Percentiles rank a stretch among this genome's conserved stretches.
phyloP scores from a whole-genome alignment of 768 basidiomycete species.

The Inosperma sp. region DNA sequence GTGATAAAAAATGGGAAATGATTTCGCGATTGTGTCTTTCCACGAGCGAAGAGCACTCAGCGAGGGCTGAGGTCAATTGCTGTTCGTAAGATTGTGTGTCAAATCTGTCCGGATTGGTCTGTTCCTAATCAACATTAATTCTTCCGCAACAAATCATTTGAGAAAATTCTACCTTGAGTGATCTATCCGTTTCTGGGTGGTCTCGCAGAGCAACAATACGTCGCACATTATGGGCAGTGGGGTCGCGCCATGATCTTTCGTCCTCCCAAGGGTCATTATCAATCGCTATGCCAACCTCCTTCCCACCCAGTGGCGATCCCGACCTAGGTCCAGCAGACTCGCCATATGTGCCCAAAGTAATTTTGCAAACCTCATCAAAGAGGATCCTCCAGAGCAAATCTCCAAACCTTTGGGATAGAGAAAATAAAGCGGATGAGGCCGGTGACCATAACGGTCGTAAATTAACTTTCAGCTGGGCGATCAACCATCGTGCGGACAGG shows the following conservation, averaged over 20 bases:
- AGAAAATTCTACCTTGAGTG: constrained; percentile 30
- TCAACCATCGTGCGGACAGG: constrained; percentile 65
- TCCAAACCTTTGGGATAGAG: constrained; percentile 50
- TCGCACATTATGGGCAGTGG: constrained; percentile 60
- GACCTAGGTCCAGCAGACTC: background rate
- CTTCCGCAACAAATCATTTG: constrained; percentile 14
- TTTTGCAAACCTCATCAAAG: constrained; percentile 54
- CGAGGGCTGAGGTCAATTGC: constrained; percentile 69
- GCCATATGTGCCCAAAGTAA: constrained; percentile 18
- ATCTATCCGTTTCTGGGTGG: constrained; percentile 26
- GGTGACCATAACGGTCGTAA: constrained; percentile 88
- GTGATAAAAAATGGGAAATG: constrained; percentile 72
- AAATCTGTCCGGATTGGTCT: constrained; percentile 48
- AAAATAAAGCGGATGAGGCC: constrained; percentile 61
- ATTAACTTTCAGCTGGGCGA: constrained; percentile 91
- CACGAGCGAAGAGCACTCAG: constrained; percentile 63
- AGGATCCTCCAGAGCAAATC: constrained; percentile 69
- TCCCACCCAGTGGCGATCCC: background rate
- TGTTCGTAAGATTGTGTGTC: constrained; percentile 73
- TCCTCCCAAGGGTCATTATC: constrained; percentile 49
- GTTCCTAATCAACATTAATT: constrained; percentile 23
- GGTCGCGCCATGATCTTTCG: constrained; percentile 77
- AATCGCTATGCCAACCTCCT: constrained; percentile 6
- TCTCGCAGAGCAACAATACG: constrained; percentile 47
- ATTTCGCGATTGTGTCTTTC: constrained; percentile 88